Percentiles rank a stretch among this genome's conserved stretches.
These are phyloP conservation scores for Phytomonas francai DNA, from an alignment of 208 protist species.

Conservation along the genomic window DNA sequence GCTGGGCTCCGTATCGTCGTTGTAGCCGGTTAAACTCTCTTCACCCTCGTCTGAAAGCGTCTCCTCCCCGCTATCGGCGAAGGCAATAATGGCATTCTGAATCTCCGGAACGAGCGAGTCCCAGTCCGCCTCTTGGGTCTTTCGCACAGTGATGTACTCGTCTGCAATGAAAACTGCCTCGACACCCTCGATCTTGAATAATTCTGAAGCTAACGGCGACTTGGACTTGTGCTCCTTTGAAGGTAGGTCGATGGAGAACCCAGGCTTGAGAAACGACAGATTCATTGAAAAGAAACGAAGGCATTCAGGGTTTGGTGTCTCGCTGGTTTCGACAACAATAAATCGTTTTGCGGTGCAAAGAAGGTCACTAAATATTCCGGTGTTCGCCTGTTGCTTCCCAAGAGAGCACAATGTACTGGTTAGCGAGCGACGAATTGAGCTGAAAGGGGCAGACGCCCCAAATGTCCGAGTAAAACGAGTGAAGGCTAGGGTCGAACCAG, in stretches of 20 bases:
- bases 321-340: conserved; percentile 68
- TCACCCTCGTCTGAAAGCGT: conserved; percentile 66
- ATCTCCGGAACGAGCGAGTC: conserved; percentile 31
- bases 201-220: conserved; percentile 54
- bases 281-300: conserved; percentile 86
- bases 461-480: too few species aligned
- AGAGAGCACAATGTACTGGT: background rate
- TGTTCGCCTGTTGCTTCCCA: background rate
- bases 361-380: background rate
- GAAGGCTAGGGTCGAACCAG: too few species aligned
- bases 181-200: conserved; percentile 68
- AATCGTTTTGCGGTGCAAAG: conserved; percentile 17
- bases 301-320: conserved; percentile 82
- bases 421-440: conserved; percentile 8
- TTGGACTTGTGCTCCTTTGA: conserved; percentile 53
- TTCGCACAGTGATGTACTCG: conserved; percentile 79
- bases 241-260: conserved; percentile 70
- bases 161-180: conserved; percentile 67
- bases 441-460: background rate
- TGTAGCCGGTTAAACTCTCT: conserved; percentile 48
- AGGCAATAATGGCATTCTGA: conserved; percentile 61
- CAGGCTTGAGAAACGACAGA: conserved; percentile 68
- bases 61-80: conserved; percentile 60
- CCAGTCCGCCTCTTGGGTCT: conserved; percentile 45
- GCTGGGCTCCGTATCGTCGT: conserved; percentile 84